Conservation (phyloP, 441 rosid genomes). For the Capsella rubella region DNA sequence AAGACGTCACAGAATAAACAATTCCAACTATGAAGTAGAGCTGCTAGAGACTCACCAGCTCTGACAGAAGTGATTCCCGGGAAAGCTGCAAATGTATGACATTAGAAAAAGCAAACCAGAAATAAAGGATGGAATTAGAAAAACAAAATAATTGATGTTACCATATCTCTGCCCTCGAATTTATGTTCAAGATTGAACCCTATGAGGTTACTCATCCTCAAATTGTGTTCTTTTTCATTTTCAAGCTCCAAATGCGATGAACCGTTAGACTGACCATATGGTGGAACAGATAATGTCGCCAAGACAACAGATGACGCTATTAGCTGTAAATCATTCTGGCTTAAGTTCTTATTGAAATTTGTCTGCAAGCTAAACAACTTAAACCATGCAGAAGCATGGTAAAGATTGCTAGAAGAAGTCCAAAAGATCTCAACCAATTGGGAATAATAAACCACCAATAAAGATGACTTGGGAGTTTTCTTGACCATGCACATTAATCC, state of each 20-base stretch:
- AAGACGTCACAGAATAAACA: neutral
- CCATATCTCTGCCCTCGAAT: conserved; percentile 86
- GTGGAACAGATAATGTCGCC: conserved; percentile 84
- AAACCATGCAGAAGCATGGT: conserved; percentile 95
- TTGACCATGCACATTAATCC: conserved; percentile 96
- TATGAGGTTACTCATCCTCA: conserved; percentile 89
- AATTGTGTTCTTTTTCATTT: conserved; percentile 82
- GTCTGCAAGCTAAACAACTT: conserved; percentile 92
- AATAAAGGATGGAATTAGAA: conserved; percentile 15
- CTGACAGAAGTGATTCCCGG: conserved; percentile 81
- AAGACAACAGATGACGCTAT: conserved; percentile 90
- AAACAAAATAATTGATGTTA: conserved; percentile 36
- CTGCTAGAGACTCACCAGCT: conserved; percentile 68
- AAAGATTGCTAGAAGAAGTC: conserved; percentile 86
- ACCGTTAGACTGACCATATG: conserved; percentile 60
- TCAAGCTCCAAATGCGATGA: conserved; percentile 90
- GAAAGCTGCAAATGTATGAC: conserved; percentile 66
- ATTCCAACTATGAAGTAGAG: conserved; percentile 8
- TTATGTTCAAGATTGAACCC: conserved; percentile 84
- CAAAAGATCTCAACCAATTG: conserved; percentile 90
- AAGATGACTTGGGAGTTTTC: conserved; percentile 86
- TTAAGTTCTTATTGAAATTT: conserved; percentile 88
- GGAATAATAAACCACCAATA: conserved; percentile 91
- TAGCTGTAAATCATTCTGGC: conserved; percentile 89
- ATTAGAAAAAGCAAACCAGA: conserved; percentile 24